These are phyloP conservation scores for Paxillus ammoniavirescens DNA, from an alignment of 768 basidiomycete genomes.

Conservation along the genomic window DNA sequence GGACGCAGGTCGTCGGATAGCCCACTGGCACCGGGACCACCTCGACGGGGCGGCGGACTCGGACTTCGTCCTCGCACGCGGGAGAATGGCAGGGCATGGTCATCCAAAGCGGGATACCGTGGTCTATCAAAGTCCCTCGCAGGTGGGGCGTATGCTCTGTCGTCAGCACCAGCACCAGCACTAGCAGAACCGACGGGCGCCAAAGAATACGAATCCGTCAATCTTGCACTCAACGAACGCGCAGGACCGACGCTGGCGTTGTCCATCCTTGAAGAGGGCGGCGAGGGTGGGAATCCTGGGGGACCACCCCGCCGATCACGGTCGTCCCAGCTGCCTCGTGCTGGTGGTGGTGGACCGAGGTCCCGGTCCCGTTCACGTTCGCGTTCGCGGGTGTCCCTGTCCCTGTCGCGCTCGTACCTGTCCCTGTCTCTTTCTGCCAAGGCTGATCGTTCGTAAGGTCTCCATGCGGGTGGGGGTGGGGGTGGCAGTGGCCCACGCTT, in stretches of 20 bases:
- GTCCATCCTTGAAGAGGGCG: conserved; percentile 20
- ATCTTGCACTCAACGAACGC: conserved; percentile 28
- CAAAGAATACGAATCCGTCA: conserved; percentile 24
- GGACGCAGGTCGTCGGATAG: conserved; percentile 40
- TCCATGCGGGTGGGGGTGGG: conserved; percentile 17
- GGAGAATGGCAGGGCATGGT: conserved; percentile 30
- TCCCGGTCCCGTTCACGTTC: conserved; percentile 29
- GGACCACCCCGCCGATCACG: conserved; percentile 35
- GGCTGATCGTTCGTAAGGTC: conserved; percentile 35
- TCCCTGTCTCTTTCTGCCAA: conserved; percentile 34
- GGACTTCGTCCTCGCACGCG: conserved; percentile 47
- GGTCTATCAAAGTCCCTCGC: conserved; percentile 30
- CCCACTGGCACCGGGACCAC: conserved; percentile 18
- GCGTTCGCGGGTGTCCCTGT: conserved; percentile 32
- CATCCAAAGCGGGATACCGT: conserved; percentile 22
- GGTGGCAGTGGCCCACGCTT: conserved; percentile 25
- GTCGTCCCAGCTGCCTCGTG: conserved; percentile 37
- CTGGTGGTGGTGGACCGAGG: conserved; percentile 22
- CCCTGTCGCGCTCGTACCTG: conserved; percentile 38
- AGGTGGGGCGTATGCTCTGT: conserved; percentile 23
- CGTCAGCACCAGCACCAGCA: conserved; percentile 12
- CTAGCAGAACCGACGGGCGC: neutral
- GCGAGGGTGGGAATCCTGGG: conserved; percentile 22
- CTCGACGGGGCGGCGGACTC: conserved; percentile 35
- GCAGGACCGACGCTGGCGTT: conserved; percentile 1